These are phyloP conservation scores for Fusarium brevicatenulatum DNA, from an alignment of 2,329 filamentous ascomycete species.

Conservation along the genomic window DNA sequence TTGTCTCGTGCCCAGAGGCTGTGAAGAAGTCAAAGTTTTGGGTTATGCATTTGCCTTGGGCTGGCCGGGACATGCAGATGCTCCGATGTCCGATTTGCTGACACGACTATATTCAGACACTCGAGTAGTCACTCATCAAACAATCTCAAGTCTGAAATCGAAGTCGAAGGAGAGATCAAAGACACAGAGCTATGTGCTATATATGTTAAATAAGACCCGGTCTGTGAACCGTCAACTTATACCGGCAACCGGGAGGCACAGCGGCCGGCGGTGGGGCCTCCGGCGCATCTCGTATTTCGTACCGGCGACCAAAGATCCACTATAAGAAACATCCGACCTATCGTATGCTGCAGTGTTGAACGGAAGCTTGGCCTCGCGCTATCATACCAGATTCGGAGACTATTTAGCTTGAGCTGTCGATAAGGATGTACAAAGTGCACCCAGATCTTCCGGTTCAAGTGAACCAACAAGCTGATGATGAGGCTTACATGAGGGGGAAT, in stretches of 20 bases:
- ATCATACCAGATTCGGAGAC: slow-evolving; percentile 27
- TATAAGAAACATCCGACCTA: background rate
- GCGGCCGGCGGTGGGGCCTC: slow-evolving; percentile 22
- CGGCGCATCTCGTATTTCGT: slow-evolving; percentile 38
- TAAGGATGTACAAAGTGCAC: background rate
- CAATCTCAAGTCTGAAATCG: no score
- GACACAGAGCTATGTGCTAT: fast-evolving
- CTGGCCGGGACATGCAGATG: slow-evolving; percentile 7
- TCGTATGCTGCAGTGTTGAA: background rate
- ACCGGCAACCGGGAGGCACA: slow-evolving; percentile 10
- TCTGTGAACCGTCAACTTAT: background rate
- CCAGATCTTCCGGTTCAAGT: background rate
- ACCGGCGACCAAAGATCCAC: slow-evolving; percentile 16
- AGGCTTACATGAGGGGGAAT: background rate
- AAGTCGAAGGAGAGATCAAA: background rate
- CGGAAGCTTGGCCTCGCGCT: slow-evolving; percentile 17
- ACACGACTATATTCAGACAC: background rate
- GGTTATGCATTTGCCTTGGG: background rate
- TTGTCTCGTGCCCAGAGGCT: background rate
- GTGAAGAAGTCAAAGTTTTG: background rate
- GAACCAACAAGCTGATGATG: background rate
- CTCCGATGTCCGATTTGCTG: slow-evolving; percentile 25
- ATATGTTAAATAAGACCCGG: background rate
- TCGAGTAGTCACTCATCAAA: background rate
- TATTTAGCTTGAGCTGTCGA: background rate